Percentiles rank a stretch among this genome's conserved stretches.
Evolutionary conservation across 129 eudicot species (phyloP).

Genomic region (Artemisia argyi): DNA sequence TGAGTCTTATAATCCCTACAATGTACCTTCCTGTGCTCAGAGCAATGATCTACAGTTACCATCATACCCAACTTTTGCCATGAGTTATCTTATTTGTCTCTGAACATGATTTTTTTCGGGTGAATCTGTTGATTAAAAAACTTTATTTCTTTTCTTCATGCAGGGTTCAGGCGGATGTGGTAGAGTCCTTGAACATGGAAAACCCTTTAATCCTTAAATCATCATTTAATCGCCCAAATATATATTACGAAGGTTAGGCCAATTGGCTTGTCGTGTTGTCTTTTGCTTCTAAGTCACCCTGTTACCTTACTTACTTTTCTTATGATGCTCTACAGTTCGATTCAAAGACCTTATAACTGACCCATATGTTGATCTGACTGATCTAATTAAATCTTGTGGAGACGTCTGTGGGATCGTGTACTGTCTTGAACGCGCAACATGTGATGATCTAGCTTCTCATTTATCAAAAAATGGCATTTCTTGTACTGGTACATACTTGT

Average conservation of each 20-base stretch:
- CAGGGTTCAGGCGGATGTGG: conserved; percentile 94
- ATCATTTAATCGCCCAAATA: conserved; percentile 95
- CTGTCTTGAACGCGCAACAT: conserved; percentile 90
- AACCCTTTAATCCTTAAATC: conserved; percentile 80
- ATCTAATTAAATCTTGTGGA: conserved; percentile 74
- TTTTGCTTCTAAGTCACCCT: neutral
- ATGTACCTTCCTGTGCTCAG: neutral
- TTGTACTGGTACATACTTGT: conserved; percentile 61
- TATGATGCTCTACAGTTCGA: conserved; percentile 60
- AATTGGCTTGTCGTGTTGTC: conserved; percentile 17
- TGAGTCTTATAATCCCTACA: conserved; percentile 39
- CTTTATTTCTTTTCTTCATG: conserved; percentile 22
- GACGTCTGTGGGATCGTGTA: conserved; percentile 84
- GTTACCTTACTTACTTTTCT: neutral
- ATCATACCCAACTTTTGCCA: neutral
- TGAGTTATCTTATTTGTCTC: neutral
- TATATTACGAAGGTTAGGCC: conserved; percentile 77
- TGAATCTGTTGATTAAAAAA: neutral
- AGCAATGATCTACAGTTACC: conserved; percentile 2
- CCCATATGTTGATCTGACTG: conserved; percentile 72
- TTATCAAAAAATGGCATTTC: conserved; percentile 65
- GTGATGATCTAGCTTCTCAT: conserved; percentile 83
- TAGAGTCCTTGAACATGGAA: conserved; percentile 70
- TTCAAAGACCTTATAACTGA: conserved; percentile 82
- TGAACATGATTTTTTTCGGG: neutral